Conservation (phyloP, 352 stramenopile species). For the Halophytophthora batemanensis region DNA sequence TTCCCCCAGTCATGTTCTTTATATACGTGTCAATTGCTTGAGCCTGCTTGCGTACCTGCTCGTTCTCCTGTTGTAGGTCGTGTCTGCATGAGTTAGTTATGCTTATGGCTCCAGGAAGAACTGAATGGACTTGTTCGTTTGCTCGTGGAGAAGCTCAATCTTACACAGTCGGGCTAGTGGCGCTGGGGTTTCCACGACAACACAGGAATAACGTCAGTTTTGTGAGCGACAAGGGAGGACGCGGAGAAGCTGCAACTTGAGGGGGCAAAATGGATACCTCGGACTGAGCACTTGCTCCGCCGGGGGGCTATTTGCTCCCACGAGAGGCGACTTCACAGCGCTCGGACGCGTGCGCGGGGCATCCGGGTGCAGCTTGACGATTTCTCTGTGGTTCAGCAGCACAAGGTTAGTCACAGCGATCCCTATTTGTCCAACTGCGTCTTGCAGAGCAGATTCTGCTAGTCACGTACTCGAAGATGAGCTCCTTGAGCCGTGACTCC, state of each 20-base stretch:
- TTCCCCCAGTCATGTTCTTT: conserved; percentile 20
- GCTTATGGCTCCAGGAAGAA: not conserved
- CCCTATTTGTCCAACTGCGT: not conserved
- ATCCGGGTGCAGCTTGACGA: conserved; percentile 70
- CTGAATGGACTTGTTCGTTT: too few relatives aligned
- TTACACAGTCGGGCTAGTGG: too few relatives aligned
- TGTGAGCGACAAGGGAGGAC: too few relatives aligned
- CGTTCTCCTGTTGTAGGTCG: conserved; percentile 17
- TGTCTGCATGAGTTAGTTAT: conserved; percentile 8
- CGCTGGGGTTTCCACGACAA: too few relatives aligned
- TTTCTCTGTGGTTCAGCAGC: conserved; percentile 38
- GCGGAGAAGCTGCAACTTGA: not conserved
- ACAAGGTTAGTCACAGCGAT: not conserved
- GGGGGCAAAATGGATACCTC: conserved; percentile 21
- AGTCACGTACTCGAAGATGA: conserved; percentile 80
- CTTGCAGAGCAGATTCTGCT: not conserved
- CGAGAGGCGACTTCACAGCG: conserved; percentile 12
- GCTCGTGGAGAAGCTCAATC: too few relatives aligned
- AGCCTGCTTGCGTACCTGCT: conserved; percentile 7
- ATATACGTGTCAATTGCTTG: conserved; percentile 23
- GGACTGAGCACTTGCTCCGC: conserved; percentile 51
- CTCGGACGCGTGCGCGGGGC: conserved; percentile 15
- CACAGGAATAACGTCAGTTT: too few relatives aligned
- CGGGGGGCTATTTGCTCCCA: conserved; percentile 18
- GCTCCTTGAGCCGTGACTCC: conserved; percentile 76